These are phyloP conservation scores for Pisolithus microcarpus DNA, from an alignment of 768 basidiomycete species.

Conservation along the genomic window DNA sequence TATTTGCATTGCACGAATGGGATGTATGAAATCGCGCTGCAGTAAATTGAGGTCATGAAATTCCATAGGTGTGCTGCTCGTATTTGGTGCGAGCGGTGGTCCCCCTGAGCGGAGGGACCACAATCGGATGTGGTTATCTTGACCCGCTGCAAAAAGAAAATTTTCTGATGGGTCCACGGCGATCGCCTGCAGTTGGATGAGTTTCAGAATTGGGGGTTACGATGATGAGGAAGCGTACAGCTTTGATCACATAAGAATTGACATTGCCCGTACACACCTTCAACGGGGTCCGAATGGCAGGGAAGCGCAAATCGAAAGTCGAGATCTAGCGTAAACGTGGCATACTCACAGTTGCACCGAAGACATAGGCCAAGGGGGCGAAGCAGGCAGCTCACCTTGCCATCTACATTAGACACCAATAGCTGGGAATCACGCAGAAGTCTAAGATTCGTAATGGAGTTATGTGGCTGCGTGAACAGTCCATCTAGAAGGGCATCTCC, in stretches of 20 bases:
- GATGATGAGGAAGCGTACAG: constrained; percentile 35
- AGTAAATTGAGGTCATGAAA: constrained; percentile 21
- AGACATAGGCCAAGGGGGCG: background rate
- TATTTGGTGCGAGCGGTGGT: constrained; percentile 14
- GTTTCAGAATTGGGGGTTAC: background rate
- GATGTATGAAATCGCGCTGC: constrained; percentile 29
- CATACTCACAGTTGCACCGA: background rate
- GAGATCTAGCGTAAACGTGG: constrained; percentile 38
- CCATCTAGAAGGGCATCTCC: constrained; percentile 36
- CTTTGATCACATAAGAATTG: constrained; percentile 43
- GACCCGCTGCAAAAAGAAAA: constrained; percentile 63
- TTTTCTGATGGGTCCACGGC: constrained; percentile 48
- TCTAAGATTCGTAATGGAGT: constrained; percentile 50
- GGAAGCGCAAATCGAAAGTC: constrained; percentile 57
- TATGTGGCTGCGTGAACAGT: constrained; percentile 27
- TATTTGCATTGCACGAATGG: constrained; percentile 45
- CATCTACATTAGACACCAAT: constrained; percentile 51
- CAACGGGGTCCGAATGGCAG: constrained; percentile 36
- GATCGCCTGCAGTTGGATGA: constrained; percentile 43
- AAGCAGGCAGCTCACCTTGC: constrained; percentile 39
- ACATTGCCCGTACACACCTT: constrained; percentile 47
- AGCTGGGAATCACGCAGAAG: constrained; percentile 45
- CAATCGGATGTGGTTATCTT: constrained; percentile 54
- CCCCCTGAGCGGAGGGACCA: constrained; percentile 62
- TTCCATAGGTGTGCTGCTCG: background rate